Evolutionary conservation across 148 eudicot genomes (phyloP).

Genomic region (Pharnaceum exiguum): DNA sequence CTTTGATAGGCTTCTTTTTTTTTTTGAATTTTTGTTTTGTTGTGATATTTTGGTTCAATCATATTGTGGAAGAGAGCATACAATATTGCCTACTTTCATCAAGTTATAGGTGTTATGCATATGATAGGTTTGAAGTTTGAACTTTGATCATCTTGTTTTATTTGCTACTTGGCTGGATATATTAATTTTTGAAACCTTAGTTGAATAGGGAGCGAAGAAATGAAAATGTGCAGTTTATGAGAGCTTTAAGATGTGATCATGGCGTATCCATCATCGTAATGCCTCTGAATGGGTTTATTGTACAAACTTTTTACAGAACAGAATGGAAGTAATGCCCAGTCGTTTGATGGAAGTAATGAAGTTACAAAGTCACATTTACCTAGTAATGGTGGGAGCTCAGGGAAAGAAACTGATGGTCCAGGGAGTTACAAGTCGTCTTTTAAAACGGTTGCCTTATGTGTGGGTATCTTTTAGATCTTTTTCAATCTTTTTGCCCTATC

Average conservation of each 20-base stretch:
- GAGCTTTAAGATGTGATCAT: not conserved
- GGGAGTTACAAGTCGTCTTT: constrained; percentile 45
- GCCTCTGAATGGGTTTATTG: constrained; percentile 11
- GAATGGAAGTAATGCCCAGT: constrained; percentile 28
- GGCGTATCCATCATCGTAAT: not conserved
- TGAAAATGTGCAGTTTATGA: too few relatives aligned
- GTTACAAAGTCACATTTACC: constrained; percentile 22
- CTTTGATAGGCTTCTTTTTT: too few relatives aligned
- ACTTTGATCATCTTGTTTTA: too few relatives aligned
- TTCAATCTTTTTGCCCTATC: not conserved
- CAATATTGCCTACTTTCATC: too few relatives aligned
- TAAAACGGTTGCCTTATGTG: constrained; percentile 75
- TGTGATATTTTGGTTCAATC: too few relatives aligned
- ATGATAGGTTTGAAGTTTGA: too few relatives aligned
- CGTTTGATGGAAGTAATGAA: constrained; percentile 25
- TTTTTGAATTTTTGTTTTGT: too few relatives aligned
- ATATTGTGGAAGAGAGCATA: too few relatives aligned
- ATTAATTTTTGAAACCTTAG: too few relatives aligned
- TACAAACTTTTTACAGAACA: constrained; percentile 35
- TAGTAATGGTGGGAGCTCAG: constrained; percentile 25
- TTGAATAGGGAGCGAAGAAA: too few relatives aligned
- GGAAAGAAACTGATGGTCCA: constrained; percentile 22
- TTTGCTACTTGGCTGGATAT: too few relatives aligned
- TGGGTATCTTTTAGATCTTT: constrained; percentile 28
- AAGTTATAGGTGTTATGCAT: too few relatives aligned